Base-by-base conservation (phyloP, 805 yeast species). In the Tetrapisispora phaffii region DNA sequence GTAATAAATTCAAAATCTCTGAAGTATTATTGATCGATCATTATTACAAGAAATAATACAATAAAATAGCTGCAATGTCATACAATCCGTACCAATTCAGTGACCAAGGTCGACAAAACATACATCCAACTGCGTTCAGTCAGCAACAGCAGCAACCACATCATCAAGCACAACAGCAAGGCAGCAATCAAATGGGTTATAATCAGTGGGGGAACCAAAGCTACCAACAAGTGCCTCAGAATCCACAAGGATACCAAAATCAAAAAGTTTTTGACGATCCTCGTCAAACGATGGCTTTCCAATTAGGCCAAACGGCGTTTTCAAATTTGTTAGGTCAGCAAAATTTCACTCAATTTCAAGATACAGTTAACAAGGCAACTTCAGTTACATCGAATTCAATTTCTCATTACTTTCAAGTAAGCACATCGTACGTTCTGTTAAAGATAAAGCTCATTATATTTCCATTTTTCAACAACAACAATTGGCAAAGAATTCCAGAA, bases 361-460 rank as follows among this genome's bases (percentile, higher is more conserved):
- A 69, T 50, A 73, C 72, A 50, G 71, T 75, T 24, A 64, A 71
- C 16, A 65, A 73, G 22, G 63, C 64, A n/a, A 51, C 65, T 8
- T 45, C 52, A n/a, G 41, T 24, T 17, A 51, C 53, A 2, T 47
- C 63, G 2, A 62, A 73, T 16, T 80, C 84, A 45, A 66, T 93
- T 54, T 81, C 87, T 52, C 85, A 81, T 67, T 89, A 89, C 65
- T 94, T 93, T 72, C 86, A 85, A 65, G 96, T 93, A 17, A 82
- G 95, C 39, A 94, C 90, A 62, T 70, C 79, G 5, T 94, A 90
- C 58, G 98, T 93, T 13, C 59, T 83, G 49, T 71, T 72, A 31
- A 93, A 93, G 60, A 63, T 93, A 22, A 60, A 73, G 24, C 71
- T 89, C 49, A 80, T 94, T 21, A 59, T 93, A 28, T 80, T 88